Evolutionary conservation across 768 basidiomycete genomes (phyloP), one percentile per base, ranked within the genome.

Genomic region (Mycena filopes): DNA sequence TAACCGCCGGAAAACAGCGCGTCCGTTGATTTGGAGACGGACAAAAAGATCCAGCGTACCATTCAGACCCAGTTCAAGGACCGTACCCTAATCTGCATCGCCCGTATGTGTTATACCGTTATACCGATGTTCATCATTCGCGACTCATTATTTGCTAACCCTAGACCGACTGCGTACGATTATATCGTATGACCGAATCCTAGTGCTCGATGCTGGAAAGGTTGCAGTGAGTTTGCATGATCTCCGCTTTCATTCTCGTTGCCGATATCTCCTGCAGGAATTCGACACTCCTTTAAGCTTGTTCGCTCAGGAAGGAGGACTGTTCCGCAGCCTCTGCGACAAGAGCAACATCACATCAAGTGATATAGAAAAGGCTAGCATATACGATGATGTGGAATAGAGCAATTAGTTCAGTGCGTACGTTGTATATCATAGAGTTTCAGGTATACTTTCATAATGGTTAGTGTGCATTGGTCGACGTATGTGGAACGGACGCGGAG

Each of bases 31-130:
- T 83, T 88, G 56, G 91, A 91, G 74, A 95, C 92, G 0, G 94
- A 95, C 74, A 81, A 86, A 62, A 91, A 89, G 75, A 94, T 96
- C 58, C 94, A 95, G 71, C 79, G 86, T 47, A 95, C 94, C 5
- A 95, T 96, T 55, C 83, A 89, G 10, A 83, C 78, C 6, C 85
- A 89, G 76, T 95, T 95, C 80, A 79, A 76, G 46, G 87, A 90
- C 69, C 86, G 88, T 50, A 94, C 94, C 0, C 80, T 94, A 21
- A 77, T 94, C 25, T 92, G 90, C 73, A 94, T 94, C 68, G 91
- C 90, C 45, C 92, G 88, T 91, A 28, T 36, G 28, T 25, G 7
- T 31, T 7, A 21, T n/a, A n/a, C n/a, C n/a, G n/a, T n/a, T n/a
- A n/a, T n/a, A n/a, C n/a, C 11, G 3, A n/a, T 26, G 20, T 8